Evolutionary conservation across 2,329 filamentous ascomycete genomes (phyloP), one percentile per base, ranked within the genome.

Genomic region (Drechslera avenae): DNA sequence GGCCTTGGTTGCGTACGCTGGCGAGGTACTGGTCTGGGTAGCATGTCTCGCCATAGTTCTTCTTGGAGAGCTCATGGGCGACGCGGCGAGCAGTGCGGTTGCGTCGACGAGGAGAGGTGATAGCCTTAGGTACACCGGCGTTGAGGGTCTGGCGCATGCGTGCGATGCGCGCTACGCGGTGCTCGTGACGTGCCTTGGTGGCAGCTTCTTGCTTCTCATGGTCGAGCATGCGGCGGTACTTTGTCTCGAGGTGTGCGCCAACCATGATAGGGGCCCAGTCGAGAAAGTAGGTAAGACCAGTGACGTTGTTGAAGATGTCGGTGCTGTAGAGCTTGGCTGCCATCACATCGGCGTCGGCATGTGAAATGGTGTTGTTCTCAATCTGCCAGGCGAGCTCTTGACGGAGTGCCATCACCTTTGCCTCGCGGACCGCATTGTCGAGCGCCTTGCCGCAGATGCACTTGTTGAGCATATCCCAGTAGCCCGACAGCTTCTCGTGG

Each of bases 401-500:
- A 7, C 63, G 63, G 31, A 66, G 12, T 3, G 36, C 33, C n/a
- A 57, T 44, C 4, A 64, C 52, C n/a, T 56, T 51, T 2, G 56
- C 46, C n/a, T 47, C 52, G 3, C 64, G 60, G 1, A 71, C 46
- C 5, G 68, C 66, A 21, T 54, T 52, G 39, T 72, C 61, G 3
- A 72, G 60, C 1, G 66, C 49, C 33, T 58, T 61, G 23, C 62
- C 62, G 10, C 63, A 60, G 0, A 39, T 40, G 0, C 62, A 39
- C n/a, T 66, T 34, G 41, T 71, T 72, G 9, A 73, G 50, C 0
- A 56, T 33, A 6, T 34, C 17, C 67, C 68, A 73, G 45, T 61
- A 60, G 32, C 54, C 39, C 1, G 46, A 23, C 8, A 72, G 57
- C 28, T 47, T 56, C 13, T 37, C 33, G 34, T 52, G 46, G 8